phyloP scores from a whole-genome alignment of 129 eudicot genomes.

The Pseudognaphalium luteoalbum region DNA sequence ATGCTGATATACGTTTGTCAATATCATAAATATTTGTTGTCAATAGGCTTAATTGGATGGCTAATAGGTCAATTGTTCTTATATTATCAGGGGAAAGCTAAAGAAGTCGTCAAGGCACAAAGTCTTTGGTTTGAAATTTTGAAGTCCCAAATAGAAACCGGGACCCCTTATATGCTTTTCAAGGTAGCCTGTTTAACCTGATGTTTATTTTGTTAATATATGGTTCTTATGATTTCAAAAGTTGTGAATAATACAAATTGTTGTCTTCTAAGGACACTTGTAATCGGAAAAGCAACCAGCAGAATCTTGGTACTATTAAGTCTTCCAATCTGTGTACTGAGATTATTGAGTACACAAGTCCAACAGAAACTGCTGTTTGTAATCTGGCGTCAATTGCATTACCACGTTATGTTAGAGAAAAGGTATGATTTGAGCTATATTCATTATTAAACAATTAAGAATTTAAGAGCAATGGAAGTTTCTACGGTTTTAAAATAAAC shows the following conservation, averaged over 20 bases:
- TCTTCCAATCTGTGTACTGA: slow-evolving; percentile 93
- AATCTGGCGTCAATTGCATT: slow-evolving; percentile 94
- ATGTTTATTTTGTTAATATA: neutral
- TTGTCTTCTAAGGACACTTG: slow-evolving; percentile 65
- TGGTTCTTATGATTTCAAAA: neutral
- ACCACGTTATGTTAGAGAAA: slow-evolving; percentile 88
- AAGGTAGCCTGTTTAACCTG: slow-evolving; percentile 51
- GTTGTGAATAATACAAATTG: neutral
- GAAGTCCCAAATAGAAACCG: slow-evolving; percentile 88
- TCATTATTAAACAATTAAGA: neutral
- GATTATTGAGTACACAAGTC: slow-evolving; percentile 92
- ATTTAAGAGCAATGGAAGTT: too few species aligned
- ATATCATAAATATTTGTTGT: neutral
- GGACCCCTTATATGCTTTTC: slow-evolving; percentile 95
- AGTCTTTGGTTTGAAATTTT: slow-evolving; percentile 80
- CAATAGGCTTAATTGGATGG: neutral
- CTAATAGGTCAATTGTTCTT: neutral
- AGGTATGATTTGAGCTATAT: slow-evolving; percentile 44
- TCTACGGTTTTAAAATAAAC: too few species aligned
- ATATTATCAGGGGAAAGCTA: slow-evolving; percentile 71
- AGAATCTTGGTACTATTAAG: slow-evolving; percentile 91
- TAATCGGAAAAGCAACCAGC: slow-evolving; percentile 97
- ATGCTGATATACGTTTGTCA: neutral
- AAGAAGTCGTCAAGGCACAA: slow-evolving; percentile 81
- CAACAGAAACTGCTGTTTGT: slow-evolving; percentile 93